Evolutionary conservation across 192 early-diverging fungal genomes (phyloP).

Genomic region (Tieghemiomyces parasiticus): DNA sequence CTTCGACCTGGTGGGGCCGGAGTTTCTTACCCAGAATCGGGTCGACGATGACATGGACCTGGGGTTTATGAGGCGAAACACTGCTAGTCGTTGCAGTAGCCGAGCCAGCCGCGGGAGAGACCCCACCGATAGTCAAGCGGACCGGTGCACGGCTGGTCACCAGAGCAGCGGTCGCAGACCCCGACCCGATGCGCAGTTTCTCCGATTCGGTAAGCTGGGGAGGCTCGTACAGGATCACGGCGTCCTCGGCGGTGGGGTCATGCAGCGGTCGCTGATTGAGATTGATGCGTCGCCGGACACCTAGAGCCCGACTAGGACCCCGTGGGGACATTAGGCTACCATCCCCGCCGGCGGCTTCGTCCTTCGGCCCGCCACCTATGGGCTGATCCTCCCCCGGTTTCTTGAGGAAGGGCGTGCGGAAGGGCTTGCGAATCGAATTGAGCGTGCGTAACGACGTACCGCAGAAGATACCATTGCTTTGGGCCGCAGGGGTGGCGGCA

Average conservation of each 20-base stretch:
- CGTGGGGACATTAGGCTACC: not conserved
- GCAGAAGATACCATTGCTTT: conserved; percentile 3
- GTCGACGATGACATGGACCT: conserved; percentile 72
- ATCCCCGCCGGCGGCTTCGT: not conserved
- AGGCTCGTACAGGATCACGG: conserved; percentile 77
- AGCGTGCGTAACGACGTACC: not conserved
- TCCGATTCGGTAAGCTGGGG: conserved; percentile 34
- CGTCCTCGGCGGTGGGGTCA: conserved; percentile 67
- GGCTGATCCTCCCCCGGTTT: not conserved
- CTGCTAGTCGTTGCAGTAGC: no score
- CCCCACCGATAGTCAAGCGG: conserved; percentile 12
- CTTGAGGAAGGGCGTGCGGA: conserved; percentile 5
- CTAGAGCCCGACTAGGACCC: conserved; percentile 26
- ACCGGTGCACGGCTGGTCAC: conserved; percentile 18
- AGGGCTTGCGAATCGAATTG: not conserved
- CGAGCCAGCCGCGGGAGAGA: conserved; percentile 8
- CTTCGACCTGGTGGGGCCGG: conserved; percentile 94
- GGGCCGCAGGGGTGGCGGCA: not conserved
- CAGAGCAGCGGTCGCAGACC: no score
- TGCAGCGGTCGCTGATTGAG: conserved; percentile 47
- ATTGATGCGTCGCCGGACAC: conserved; percentile 35
- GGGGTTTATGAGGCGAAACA: conserved; percentile 18
- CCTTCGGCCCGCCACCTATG: not conserved
- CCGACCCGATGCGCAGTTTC: conserved; percentile 14
- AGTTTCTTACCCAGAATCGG: conserved; percentile 70